phyloP scores from a whole-genome alignment of 1,284 basidiomycete species.

The Trichosporon inkin region DNA sequence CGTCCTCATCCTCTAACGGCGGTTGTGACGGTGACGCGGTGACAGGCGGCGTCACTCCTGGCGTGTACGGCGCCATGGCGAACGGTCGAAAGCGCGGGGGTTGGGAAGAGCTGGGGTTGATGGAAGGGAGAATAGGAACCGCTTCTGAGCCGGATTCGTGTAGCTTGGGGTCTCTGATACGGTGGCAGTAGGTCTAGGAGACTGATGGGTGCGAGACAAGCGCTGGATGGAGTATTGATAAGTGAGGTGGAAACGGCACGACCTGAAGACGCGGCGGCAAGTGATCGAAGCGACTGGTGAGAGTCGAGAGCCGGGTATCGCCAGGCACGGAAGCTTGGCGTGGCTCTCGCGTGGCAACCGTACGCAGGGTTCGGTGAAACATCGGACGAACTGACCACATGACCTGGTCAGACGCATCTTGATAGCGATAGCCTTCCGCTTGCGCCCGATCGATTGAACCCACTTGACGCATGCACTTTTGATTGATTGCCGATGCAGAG shows the following conservation, averaged over 20 bases:
- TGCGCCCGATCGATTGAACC: no score
- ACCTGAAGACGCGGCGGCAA: not conserved
- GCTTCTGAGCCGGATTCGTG: not conserved
- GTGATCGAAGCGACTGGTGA: not conserved
- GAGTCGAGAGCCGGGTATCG: not conserved
- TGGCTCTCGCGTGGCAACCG: not conserved
- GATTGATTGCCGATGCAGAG: not conserved
- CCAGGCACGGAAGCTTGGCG: not conserved
- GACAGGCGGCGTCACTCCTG: not conserved
- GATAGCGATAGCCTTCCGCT: no score
- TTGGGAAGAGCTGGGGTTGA: not conserved
- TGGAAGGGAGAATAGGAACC: not conserved
- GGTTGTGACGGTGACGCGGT: not conserved
- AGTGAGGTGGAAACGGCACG: not conserved
- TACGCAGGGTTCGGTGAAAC: no score
- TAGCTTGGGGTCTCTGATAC: not conserved
- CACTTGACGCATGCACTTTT: no score
- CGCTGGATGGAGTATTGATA: not conserved
- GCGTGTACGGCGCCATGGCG: not conserved
- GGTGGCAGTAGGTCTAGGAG: not conserved
- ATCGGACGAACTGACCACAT: no score
- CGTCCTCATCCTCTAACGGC: slow-evolving; percentile 20
- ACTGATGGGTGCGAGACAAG: slow-evolving; percentile 1
- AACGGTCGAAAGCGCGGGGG: not conserved
- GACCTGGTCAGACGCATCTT: no score